Evolutionary conservation across 306 rosid species (phyloP), one percentile per base, ranked within the genome.

Genomic region (Gastrolobium villosum): DNA sequence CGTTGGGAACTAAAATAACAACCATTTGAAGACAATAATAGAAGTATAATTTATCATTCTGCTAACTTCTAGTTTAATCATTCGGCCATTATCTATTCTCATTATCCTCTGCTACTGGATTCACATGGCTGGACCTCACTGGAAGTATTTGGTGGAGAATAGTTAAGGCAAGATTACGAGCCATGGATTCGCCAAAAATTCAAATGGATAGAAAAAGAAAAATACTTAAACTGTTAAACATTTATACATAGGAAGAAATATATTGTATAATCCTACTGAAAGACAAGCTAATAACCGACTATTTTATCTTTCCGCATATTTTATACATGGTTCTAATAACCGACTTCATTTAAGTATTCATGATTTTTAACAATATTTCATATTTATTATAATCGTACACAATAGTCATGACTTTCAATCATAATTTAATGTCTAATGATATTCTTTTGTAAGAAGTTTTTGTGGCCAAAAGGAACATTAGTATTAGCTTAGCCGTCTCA

Each of bases 1-100:
- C 48, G 9, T 53, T 10, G 32, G 9, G 10, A 40, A 67, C 49
- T 26, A 76, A 64, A 75, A 60, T 30, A 45, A 37, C 81, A n/a
- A 40, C 13, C 8, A 52, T 56, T 49, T 14, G 5, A 35, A 32
- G 35, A 8, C 11, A 10, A 74, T 7, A 28, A 43, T 14, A 7
- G 50, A 14, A 40, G 30, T 40, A 15, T 35, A 10, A 45, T 32
- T 44, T 26, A 28, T 32, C 45, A 57, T n/a, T 74, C 11, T 8
- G 56, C 10, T 32, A 10, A 73, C 34, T 73, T 30, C 34, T 57
- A 57, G 32, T 43, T 57, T 43, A 54, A 6, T 40, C 48, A 53
- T 71, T 71, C 7, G 6, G 10, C 40, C 48, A 70, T 32, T 7
- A 13, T 69, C 8, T 13, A 46, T 5, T 63, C 6, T 2, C 43